Evolutionary conservation across 2,329 filamentous ascomycete genomes (phyloP).

Genomic region (Tolypocladium tundrense): DNA sequence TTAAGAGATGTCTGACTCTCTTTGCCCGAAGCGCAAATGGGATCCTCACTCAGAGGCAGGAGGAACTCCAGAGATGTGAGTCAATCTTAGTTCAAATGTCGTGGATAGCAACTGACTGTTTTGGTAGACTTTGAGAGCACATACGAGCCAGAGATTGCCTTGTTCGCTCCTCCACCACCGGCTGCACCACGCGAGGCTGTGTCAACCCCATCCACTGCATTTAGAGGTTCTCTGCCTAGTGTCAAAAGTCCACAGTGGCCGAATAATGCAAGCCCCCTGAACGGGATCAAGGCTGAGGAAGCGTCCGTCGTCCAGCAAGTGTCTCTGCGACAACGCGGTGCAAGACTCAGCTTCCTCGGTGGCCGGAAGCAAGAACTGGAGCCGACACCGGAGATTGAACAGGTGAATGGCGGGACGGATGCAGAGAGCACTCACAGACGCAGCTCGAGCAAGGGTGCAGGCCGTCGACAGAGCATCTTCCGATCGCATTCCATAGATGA

Average conservation of each 20-base stretch:
- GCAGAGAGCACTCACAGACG: conserved; percentile 20
- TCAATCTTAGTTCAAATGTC: conserved; percentile 10
- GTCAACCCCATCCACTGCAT: conserved; percentile 32
- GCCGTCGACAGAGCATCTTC: conserved; percentile 33
- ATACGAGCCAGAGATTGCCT: conserved; percentile 55
- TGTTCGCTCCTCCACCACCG: conserved; percentile 44
- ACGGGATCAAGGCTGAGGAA: conserved; percentile 33
- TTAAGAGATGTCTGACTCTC: conserved; percentile 68
- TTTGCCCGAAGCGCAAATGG: conserved; percentile 55
- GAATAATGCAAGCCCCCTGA: conserved; percentile 22
- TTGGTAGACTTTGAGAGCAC: conserved; percentile 48
- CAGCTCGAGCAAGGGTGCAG: conserved; percentile 17
- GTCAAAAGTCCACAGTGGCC: conserved; percentile 22
- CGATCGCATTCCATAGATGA: conserved; percentile 25
- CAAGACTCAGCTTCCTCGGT: conserved; percentile 47
- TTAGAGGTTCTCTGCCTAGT: conserved; percentile 36
- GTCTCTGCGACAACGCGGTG: conserved; percentile 39
- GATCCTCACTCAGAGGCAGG: conserved; percentile 42
- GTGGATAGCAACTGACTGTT: conserved; percentile 7
- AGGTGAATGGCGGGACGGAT: conserved; percentile 18
- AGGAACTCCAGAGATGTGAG: conserved; percentile 57
- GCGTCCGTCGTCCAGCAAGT: conserved; percentile 40
- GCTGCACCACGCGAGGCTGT: conserved; percentile 23
- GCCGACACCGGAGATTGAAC: conserved; percentile 18
- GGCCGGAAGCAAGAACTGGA: conserved; percentile 36